phyloP scores from a whole-genome alignment of 805 yeast genomes.

The Priceomyces carsonii region DNA sequence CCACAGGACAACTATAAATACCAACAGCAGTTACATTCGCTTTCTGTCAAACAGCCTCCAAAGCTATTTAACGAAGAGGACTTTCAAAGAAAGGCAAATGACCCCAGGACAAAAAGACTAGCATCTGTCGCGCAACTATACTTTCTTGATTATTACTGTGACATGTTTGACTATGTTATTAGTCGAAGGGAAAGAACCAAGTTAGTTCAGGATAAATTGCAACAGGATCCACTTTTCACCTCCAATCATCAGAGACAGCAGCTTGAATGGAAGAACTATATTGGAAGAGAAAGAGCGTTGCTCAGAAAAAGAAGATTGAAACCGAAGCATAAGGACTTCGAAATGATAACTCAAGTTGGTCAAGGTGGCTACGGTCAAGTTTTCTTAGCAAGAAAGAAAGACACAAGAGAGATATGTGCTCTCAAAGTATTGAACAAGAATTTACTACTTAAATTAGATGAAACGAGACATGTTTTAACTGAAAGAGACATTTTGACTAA shows the following conservation, averaged over 20 bases:
- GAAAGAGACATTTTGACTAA: slow-evolving; percentile 97
- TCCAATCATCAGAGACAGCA: slow-evolving; percentile 35
- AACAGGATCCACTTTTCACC: slow-evolving; percentile 47
- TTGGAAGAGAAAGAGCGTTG: slow-evolving; percentile 79
- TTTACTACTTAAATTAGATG: slow-evolving; percentile 83
- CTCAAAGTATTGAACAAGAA: slow-evolving; percentile 87
- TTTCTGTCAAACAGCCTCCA: slow-evolving; percentile 9
- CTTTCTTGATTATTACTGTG: slow-evolving; percentile 94
- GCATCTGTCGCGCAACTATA: slow-evolving; percentile 93
- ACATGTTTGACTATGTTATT: slow-evolving; percentile 89
- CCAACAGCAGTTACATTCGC: slow-evolving; percentile 8
- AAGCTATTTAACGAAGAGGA: slow-evolving; percentile 36
- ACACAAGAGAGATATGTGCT: slow-evolving; percentile 94
- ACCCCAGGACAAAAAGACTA: slow-evolving; percentile 77
- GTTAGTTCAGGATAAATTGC: slow-evolving; percentile 63
- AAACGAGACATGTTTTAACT: slow-evolving; percentile 91
- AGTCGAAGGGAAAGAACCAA: slow-evolving; percentile 80
- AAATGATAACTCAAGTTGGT: slow-evolving; percentile 96
- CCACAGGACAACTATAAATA: slow-evolving; percentile 11
- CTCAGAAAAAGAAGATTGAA: slow-evolving; percentile 86
- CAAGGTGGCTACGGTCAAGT: slow-evolving; percentile 99
- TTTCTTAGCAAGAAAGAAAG: slow-evolving; percentile 91
- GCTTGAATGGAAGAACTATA: slow-evolving; percentile 70
- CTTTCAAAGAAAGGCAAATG: slow-evolving; percentile 58
- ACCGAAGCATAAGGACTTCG: slow-evolving; percentile 93